Conservation (phyloP, 148 eudicot genomes). For the Rhododendron ovatum region DNA sequence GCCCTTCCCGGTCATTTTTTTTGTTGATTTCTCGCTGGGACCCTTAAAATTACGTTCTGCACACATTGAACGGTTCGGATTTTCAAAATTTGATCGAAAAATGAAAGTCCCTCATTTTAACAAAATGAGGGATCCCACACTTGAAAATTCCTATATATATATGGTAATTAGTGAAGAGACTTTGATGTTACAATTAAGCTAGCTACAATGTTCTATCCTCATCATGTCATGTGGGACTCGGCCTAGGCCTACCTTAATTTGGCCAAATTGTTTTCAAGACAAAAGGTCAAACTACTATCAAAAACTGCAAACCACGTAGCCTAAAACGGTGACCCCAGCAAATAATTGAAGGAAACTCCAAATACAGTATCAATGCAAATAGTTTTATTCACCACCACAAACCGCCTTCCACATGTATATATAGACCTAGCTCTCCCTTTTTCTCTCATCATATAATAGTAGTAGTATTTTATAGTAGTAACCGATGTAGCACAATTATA, state of each 20-base stretch:
- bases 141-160: too few relatives aligned
- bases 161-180: neutral
- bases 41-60: too few relatives aligned
- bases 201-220: neutral
- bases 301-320: neutral
- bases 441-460: neutral
- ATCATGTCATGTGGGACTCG: neutral
- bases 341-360: neutral
- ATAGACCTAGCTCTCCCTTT: neutral
- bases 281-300: neutral
- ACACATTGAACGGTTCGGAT: too few relatives aligned
- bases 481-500: too few relatives aligned
- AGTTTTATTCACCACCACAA: neutral
- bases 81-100: too few relatives aligned
- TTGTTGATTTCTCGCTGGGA: too few relatives aligned
- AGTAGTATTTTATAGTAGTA: too few relatives aligned
- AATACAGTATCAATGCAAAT: too few relatives aligned
- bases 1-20: too few relatives aligned
- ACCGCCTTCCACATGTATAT: neutral
- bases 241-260: neutral
- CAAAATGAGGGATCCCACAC: too few relatives aligned
- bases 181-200: neutral
- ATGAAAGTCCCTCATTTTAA: too few relatives aligned
- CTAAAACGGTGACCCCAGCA: neutral
- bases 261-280: neutral